Base-by-base conservation (phyloP, 2,329 filamentous ascomycete genomes). In the Colletotrichum sp. region DNA sequence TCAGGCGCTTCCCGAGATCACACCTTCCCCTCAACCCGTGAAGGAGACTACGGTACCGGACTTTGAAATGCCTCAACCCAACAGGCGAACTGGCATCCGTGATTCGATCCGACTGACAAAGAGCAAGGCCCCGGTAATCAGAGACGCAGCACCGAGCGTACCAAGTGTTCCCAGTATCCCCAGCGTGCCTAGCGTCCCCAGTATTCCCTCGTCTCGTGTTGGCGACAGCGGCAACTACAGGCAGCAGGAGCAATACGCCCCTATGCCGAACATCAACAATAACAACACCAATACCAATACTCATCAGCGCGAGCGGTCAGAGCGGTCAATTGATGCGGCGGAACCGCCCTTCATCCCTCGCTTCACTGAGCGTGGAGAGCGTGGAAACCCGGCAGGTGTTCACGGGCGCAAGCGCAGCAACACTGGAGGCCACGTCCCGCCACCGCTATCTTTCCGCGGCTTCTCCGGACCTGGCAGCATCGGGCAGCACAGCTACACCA, bases 71-170 rank as follows among this genome's bases (percentile, higher is more conserved):
- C 86, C 88, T 11, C 87, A 84, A 36, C 80, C 84, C 34, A 91
- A 89, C 81, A 89, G 90, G 82, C 89, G 83, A 78, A 86, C 82
- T 8, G 90, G 89, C 6, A 96, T 98, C 78, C 92, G 95, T 64
- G 96, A 99, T 85, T 98, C 96, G 1, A 98, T 98, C 77, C 92
- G 95, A 63, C 89, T 98, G 27, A 95, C 96, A 15, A 98, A 98
- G 86, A 92, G 93, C 62, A 93, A 91, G 79, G 87, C 80, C 80
- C 9, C 75, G 4, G 13, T 52, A 34, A 77, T 78, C 76, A 83
- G 78, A 79, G 89, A 83, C 84, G 87, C 88, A 7, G 85, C 86
- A 22, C 87, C 90, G 6, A 90, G 86, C 86, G 55, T 89, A n/a
- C 88, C 90, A 6, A 90, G 86, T 71, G 87, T 63, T 91, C 90